phyloP scores from a whole-genome alignment of 108 stramenopile genomes.

The Cyclotella baltica region DNA sequence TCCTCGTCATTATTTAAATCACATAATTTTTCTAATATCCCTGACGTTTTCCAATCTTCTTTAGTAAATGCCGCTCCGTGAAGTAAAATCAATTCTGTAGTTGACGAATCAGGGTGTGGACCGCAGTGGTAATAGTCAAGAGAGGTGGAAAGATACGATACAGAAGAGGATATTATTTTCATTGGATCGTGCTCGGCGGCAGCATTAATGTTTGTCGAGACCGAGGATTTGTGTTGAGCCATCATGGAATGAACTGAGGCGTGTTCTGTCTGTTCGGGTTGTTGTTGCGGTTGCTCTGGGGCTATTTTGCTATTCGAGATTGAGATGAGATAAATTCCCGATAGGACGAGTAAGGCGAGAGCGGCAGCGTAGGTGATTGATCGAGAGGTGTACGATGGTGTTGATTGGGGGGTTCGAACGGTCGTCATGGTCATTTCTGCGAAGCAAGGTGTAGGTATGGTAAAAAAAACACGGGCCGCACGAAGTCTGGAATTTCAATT shows the following conservation, averaged over 20 bases:
- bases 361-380: slow-evolving; percentile 4
- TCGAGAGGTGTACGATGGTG: background rate
- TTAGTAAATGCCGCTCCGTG: slow-evolving; percentile 83
- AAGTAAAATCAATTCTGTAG: slow-evolving; percentile 63
- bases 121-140: slow-evolving; percentile 49
- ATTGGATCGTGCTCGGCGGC: slow-evolving; percentile 19
- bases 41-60: slow-evolving; percentile 78
- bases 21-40: slow-evolving; percentile 65
- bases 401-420: background rate
- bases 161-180: slow-evolving; percentile 19
- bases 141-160: slow-evolving; percentile 12
- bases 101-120: slow-evolving; percentile 11
- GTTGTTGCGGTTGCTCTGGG: background rate
- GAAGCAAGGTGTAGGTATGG: too few species aligned
- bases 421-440: background rate
- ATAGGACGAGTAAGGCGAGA: background rate
- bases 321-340: slow-evolving; percentile 9
- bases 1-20: slow-evolving; percentile 41
- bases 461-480: too few species aligned
- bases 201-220: background rate
- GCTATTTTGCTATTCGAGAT: background rate
- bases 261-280: background rate
- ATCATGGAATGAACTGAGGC: slow-evolving; percentile 14
- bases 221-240: slow-evolving; percentile 9
- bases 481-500: too few species aligned